A percentile compares a stretch with the other conserved stretches of the same genome.
Evolutionary conservation across 1,284 basidiomycete genomes (phyloP).

Genomic region (Heterobasidion irregulare): DNA sequence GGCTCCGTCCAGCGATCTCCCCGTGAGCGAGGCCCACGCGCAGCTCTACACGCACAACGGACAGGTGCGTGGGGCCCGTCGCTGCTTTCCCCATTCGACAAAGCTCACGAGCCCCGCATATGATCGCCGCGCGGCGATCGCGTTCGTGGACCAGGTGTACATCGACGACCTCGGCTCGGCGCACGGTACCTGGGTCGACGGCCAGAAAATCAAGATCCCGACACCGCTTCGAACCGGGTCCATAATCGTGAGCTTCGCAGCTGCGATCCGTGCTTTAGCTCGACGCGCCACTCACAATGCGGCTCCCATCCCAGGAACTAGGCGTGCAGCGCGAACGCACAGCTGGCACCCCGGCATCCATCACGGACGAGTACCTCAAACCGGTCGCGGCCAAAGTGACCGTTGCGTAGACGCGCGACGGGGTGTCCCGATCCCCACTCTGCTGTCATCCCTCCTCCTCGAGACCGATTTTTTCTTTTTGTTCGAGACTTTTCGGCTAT

Average conservation of each 20-base stretch:
- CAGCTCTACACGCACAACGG: not conserved
- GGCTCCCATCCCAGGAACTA: not conserved
- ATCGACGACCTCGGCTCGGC: not conserved
- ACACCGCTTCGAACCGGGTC: not conserved
- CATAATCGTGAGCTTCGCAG: not conserved
- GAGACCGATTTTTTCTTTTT: no score
- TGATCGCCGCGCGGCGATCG: no score
- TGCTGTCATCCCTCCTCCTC: no score
- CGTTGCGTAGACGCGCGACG: not conserved
- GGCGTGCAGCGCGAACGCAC: not conserved
- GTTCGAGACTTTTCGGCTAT: no score
- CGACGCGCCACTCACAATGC: not conserved
- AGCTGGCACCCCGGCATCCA: not conserved
- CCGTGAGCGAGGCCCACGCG: not conserved
- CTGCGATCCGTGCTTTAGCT: not conserved
- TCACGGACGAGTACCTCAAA: not conserved
- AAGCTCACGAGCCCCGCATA: not conserved
- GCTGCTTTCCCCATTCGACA: not conserved
- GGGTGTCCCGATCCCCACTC: no score
- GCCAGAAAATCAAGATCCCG: not conserved
- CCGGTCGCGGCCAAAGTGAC: not conserved
- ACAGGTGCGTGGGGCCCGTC: not conserved
- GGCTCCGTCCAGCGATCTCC: not conserved
- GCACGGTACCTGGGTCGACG: constrained; percentile 2
- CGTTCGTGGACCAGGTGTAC: not conserved